These are phyloP conservation scores for Populus euphratica DNA, from an alignment of 345 rosid genomes.

Conservation along the genomic window DNA sequence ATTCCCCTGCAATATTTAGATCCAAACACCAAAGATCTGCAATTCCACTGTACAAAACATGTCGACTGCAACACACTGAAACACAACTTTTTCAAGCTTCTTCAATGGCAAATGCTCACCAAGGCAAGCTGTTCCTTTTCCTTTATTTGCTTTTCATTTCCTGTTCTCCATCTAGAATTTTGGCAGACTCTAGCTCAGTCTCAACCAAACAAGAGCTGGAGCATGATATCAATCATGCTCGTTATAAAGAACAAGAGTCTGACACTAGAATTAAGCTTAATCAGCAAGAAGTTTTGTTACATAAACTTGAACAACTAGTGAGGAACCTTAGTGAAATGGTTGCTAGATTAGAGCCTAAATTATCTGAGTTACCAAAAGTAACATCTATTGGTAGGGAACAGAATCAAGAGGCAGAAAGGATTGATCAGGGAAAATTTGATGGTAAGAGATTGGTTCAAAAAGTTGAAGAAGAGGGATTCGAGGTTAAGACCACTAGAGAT, in stretches of 20 bases:
- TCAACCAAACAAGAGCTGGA: conserved; percentile 19
- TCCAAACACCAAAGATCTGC: conserved; percentile 30
- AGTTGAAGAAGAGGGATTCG: conserved; percentile 21
- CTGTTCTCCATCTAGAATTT: conserved; percentile 19
- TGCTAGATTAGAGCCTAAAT: conserved; percentile 53
- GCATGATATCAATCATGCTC: conserved; percentile 21
- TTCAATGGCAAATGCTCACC: conserved; percentile 45
- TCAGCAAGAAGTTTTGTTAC: conserved; percentile 42
- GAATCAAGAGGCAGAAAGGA: conserved; percentile 19
- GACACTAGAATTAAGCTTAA: conserved; percentile 16
- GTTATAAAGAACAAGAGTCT: conserved; percentile 17
- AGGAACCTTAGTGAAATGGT: conserved; percentile 66
- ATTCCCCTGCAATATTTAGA: conserved; percentile 24
- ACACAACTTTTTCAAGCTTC: conserved; percentile 6
- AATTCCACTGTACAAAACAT: neutral
- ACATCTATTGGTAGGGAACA: neutral
- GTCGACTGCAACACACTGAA: conserved; percentile 33
- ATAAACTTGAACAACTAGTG: conserved; percentile 67
- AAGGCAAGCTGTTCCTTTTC: conserved; percentile 53
- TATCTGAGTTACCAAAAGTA: conserved; percentile 33
- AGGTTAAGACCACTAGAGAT: conserved; percentile 18
- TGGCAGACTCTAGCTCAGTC: conserved; percentile 27
- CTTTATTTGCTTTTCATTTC: conserved; percentile 44
- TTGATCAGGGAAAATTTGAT: conserved; percentile 6
- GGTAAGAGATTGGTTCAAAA: conserved; percentile 9